Conservation (phyloP, 176 grass and related monocot genomes). For the Rhipidocladum racemiflorum region DNA sequence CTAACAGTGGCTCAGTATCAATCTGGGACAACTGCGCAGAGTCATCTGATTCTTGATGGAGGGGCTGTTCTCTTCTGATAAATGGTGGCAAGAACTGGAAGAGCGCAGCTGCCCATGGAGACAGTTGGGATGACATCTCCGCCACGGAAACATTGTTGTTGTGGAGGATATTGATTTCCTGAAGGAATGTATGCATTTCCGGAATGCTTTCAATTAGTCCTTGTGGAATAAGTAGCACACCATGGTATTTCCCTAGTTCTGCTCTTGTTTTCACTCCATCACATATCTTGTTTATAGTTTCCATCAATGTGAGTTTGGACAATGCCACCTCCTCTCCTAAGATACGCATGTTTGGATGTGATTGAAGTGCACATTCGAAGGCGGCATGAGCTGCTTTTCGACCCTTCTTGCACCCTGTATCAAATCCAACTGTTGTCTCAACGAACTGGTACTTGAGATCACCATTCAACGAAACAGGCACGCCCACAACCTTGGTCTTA, state of each 20-base stretch:
- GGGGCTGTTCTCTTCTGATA: conserved; percentile 70
- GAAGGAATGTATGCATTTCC: conserved; percentile 60
- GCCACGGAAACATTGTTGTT: conserved; percentile 51
- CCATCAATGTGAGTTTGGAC: conserved; percentile 74
- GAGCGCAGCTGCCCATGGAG: conserved; percentile 67
- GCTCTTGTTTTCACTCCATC: conserved; percentile 72
- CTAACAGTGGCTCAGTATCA: conserved; percentile 67
- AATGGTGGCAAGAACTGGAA: conserved; percentile 61
- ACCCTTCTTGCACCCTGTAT: conserved; percentile 72
- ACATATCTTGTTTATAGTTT: conserved; percentile 66
- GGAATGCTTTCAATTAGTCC: conserved; percentile 74
- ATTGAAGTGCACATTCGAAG: conserved; percentile 71
- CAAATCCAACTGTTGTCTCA: conserved; percentile 66
- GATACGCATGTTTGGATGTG: conserved; percentile 81
- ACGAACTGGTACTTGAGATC: conserved; percentile 81
- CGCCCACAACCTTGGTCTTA: conserved; percentile 73
- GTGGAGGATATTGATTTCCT: conserved; percentile 75
- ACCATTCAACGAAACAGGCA: conserved; percentile 61
- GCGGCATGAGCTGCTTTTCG: conserved; percentile 69
- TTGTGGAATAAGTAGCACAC: conserved; percentile 72
- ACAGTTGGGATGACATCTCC: conserved; percentile 50
- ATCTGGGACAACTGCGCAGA: conserved; percentile 80
- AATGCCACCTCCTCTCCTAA: conserved; percentile 75
- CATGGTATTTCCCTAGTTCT: conserved; percentile 68
- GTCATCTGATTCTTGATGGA: conserved; percentile 72